A percentile compares a stretch with the other conserved stretches of the same genome.
Evolutionary conservation across 768 basidiomycete genomes (phyloP).

Genomic region (Mycena pura): DNA sequence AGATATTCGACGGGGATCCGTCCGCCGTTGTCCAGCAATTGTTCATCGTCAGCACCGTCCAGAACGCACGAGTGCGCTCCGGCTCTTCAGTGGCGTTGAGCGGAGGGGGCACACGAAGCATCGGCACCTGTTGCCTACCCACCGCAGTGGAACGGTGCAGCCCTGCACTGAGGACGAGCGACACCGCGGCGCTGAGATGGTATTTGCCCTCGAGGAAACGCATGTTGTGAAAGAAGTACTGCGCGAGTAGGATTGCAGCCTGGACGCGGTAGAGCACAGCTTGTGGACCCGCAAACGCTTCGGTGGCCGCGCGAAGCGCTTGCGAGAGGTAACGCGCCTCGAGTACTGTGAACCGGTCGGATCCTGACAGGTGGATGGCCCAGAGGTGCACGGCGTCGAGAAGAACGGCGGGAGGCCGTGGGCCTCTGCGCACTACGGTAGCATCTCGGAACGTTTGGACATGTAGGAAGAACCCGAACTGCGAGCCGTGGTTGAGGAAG

Average conservation of each 20-base stretch:
- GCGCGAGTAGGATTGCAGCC: conserved; percentile 47
- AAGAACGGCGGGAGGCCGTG: conserved; percentile 3
- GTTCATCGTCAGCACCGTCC: conserved; percentile 43
- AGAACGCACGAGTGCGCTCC: conserved; percentile 26
- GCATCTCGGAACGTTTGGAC: conserved; percentile 40
- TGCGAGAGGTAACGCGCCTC: conserved; percentile 5
- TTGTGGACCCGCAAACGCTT: conserved; percentile 19
- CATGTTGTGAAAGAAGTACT: conserved; percentile 49
- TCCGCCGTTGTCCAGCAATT: conserved; percentile 38
- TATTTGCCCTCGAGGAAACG: conserved; percentile 51
- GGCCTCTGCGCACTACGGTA: background rate
- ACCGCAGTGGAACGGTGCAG: conserved; percentile 31
- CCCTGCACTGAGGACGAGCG: conserved; percentile 33
- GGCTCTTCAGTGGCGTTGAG: conserved; percentile 36
- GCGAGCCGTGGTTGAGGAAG: conserved; percentile 23
- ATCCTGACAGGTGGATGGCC: conserved; percentile 14
- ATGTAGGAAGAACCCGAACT: conserved; percentile 55
- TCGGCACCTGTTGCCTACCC: conserved; percentile 1
- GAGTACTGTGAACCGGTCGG: background rate
- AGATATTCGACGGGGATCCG: conserved; percentile 33
- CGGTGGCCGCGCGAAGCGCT: background rate
- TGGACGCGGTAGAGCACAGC: conserved; percentile 42
- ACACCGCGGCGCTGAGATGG: conserved; percentile 43
- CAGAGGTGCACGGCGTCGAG: conserved; percentile 13
- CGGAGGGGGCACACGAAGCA: conserved; percentile 35